These are phyloP conservation scores for Cladosporium sp. DNA, from an alignment of 2,329 filamentous ascomycete genomes.

Conservation along the genomic window DNA sequence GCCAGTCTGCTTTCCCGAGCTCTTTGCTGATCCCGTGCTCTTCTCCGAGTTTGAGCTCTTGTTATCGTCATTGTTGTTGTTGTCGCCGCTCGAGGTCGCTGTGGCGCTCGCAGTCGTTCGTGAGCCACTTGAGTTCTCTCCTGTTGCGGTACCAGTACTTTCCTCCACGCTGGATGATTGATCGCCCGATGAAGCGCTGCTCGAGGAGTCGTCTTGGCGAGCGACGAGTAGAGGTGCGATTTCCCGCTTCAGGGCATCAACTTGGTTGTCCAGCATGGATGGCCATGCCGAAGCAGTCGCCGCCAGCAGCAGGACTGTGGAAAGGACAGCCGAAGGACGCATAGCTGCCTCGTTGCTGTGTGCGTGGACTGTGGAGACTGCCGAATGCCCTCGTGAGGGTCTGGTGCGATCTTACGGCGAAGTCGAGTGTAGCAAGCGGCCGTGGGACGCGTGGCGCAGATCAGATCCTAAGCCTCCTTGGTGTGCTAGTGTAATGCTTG, in stretches of 20 bases:
- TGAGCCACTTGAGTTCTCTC: neutral
- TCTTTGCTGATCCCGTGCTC: conserved; percentile 13
- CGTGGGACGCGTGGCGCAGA: conserved; percentile 9
- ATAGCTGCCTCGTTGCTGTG: conserved; percentile 23
- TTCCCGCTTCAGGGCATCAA: conserved; percentile 25
- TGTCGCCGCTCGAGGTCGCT: conserved; percentile 17
- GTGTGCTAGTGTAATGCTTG: neutral
- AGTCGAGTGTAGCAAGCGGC: neutral
- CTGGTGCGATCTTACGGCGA: neutral
- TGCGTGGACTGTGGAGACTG: neutral
- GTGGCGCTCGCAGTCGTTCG: conserved; percentile 10
- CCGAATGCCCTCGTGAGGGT: conserved; percentile 3
- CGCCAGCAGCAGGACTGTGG: conserved; percentile 29
- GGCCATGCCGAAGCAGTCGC: conserved; percentile 29
- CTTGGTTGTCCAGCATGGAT: conserved; percentile 21
- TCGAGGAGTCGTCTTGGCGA: conserved; percentile 22
- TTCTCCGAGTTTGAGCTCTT: conserved; percentile 12
- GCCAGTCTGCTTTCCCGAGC: conserved; percentile 17
- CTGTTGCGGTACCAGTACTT: neutral
- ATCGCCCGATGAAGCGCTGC: conserved; percentile 21
- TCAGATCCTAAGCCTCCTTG: neutral
- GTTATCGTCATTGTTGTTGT: conserved; percentile 13
- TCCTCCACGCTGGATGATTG: conserved; percentile 16
- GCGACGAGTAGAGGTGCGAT: conserved; percentile 22
- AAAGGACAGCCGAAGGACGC: conserved; percentile 30